Evolutionary conservation across 2,329 filamentous ascomycete species (phyloP).

Genomic region (Cordyceps militaris): DNA sequence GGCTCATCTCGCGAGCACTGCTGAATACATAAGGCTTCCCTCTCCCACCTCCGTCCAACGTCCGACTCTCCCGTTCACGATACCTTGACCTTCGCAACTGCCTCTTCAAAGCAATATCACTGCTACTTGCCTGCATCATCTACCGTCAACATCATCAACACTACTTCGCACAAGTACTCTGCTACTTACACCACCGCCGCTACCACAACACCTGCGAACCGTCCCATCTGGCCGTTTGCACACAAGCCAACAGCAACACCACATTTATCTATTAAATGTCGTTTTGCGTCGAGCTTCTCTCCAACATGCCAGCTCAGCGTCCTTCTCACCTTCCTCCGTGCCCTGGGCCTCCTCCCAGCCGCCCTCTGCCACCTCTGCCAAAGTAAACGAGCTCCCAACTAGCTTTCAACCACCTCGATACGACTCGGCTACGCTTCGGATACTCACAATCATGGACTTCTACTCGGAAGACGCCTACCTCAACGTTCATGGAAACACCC

Average conservation of each 20-base stretch:
- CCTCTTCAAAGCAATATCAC: not conserved
- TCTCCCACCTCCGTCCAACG: not conserved
- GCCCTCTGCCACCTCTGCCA: constrained; percentile 58
- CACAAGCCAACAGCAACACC: constrained; percentile 15
- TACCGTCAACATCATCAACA: not conserved
- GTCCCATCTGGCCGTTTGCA: not conserved
- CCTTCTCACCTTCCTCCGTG: constrained; percentile 61
- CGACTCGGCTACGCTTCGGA: constrained; percentile 2
- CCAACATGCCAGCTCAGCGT: constrained; percentile 50
- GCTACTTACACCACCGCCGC: not conserved
- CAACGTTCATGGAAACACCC: not conserved
- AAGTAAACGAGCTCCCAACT: constrained; percentile 37
- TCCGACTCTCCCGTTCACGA: not conserved
- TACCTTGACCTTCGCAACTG: not conserved
- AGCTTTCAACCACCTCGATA: not conserved
- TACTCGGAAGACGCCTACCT: not conserved
- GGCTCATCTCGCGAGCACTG: not conserved
- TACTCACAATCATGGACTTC: not conserved
- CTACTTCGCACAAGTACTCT: not conserved
- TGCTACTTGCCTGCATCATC: not conserved
- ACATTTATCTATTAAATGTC: constrained; percentile 8
- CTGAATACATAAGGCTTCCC: constrained; percentile 12
- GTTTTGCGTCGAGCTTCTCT: constrained; percentile 15
- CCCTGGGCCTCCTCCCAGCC: constrained; percentile 57
- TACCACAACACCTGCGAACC: not conserved